Conservation (phyloP, 192 early-diverging fungal species). For the Coemansia sp. region DNA sequence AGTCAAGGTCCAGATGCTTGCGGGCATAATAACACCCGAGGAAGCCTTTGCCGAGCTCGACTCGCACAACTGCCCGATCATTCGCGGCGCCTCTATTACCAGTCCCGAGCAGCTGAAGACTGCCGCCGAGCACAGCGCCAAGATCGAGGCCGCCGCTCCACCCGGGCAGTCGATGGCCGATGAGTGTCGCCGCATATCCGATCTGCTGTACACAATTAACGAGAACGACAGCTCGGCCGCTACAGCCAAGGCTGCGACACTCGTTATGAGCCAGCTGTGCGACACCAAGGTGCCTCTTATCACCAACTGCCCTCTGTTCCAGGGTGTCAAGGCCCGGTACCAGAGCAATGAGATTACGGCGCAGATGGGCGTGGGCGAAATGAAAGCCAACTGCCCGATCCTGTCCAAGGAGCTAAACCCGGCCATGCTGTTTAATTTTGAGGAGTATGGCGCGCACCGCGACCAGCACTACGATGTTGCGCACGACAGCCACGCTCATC, state of each 20-base stretch:
- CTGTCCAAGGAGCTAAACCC: constrained; percentile 58
- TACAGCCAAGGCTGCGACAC: constrained; percentile 7
- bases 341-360: constrained; percentile 32
- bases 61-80: constrained; percentile 53
- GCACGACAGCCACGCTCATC: constrained; percentile 46
- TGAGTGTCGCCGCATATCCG: constrained; percentile 48
- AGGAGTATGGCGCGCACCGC: constrained; percentile 45
- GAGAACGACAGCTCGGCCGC: constrained; percentile 5
- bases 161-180: constrained; percentile 52
- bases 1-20: constrained; percentile 37
- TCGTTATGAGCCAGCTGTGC: constrained; percentile 41
- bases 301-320: constrained; percentile 53
- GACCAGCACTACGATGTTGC: constrained; percentile 45
- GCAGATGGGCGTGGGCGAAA: constrained; percentile 36
- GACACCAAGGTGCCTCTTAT: constrained; percentile 41
- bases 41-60: constrained; percentile 56
- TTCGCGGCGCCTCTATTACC: constrained; percentile 52
- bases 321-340: constrained; percentile 47
- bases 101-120: constrained; percentile 39
- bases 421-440: constrained; percentile 54
- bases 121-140: constrained; percentile 24
- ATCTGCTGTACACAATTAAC: constrained; percentile 46
- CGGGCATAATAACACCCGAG: constrained; percentile 39
- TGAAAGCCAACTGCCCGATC: constrained; percentile 56
- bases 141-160: constrained; percentile 13